phyloP scores from a whole-genome alignment of 1,139 yeast genomes.

The Saccharomyces hybrid region DNA sequence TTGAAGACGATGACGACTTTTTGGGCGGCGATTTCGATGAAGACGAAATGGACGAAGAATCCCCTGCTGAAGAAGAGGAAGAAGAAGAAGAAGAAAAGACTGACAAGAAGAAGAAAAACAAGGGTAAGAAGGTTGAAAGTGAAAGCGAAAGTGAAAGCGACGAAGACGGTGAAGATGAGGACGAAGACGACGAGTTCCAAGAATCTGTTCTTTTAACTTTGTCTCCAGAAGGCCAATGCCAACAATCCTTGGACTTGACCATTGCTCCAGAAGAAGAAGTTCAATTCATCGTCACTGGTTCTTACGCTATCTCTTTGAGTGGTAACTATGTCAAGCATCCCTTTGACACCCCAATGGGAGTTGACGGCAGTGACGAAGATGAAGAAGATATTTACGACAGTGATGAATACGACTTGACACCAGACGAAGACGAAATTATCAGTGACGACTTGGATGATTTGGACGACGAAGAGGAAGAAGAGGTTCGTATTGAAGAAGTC shows the following conservation, averaged over 20 bases:
- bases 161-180: constrained; percentile 31
- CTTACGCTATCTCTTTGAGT: constrained; percentile 82
- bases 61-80: constrained; percentile 28
- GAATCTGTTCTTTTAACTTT: constrained; percentile 84
- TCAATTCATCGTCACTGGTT: constrained; percentile 89
- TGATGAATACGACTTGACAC: constrained; percentile 80
- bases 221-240: constrained; percentile 75
- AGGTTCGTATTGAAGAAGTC: constrained; percentile 38
- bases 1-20: constrained; percentile 39
- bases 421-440: constrained; percentile 78
- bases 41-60: constrained; percentile 41
- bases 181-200: constrained; percentile 59
- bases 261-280: constrained; percentile 92
- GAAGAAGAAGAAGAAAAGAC: constrained; percentile 30
- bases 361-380: constrained; percentile 44
- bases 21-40: constrained; percentile 49
- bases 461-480: constrained; percentile 53
- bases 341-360: constrained; percentile 46
- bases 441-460: constrained; percentile 51
- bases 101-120: constrained; percentile 26
- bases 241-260: constrained; percentile 84
- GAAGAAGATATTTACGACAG: constrained; percentile 44
- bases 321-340: constrained; percentile 98
- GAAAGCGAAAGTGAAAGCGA: constrained; percentile 18
- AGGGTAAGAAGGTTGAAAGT: constrained; percentile 29